phyloP scores from a whole-genome alignment of 768 basidiomycete genomes.

The Arthromyces matolae region DNA sequence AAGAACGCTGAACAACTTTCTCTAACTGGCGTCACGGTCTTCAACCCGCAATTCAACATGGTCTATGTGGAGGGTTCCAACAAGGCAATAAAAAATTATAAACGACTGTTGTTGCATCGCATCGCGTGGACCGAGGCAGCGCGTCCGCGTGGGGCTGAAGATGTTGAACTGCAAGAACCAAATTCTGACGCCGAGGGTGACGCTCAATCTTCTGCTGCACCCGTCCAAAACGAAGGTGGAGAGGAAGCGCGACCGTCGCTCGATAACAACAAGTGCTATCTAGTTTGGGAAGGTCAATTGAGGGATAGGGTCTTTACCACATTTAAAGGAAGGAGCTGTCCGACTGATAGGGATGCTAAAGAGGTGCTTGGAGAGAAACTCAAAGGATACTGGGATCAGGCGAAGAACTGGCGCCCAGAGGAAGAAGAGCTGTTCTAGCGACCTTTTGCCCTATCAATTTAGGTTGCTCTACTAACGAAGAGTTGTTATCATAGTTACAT shows the following conservation, averaged over 20 bases:
- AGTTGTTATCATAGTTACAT: too few species aligned
- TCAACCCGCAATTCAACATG: slow-evolving; percentile 85
- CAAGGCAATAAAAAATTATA: slow-evolving; percentile 85
- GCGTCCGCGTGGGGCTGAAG: slow-evolving; percentile 69
- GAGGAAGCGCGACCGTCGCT: slow-evolving; percentile 45
- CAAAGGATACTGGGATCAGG: slow-evolving; percentile 91
- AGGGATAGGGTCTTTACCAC: slow-evolving; percentile 75
- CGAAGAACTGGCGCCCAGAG: slow-evolving; percentile 85
- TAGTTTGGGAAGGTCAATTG: slow-evolving; percentile 91
- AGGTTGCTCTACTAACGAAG: too few species aligned
- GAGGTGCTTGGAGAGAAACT: slow-evolving; percentile 82
- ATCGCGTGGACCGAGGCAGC: slow-evolving; percentile 94
- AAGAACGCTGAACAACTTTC: slow-evolving; percentile 93
- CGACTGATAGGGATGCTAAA: slow-evolving; percentile 81
- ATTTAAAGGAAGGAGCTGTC: slow-evolving; percentile 80
- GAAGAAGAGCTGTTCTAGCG: slow-evolving; percentile 74
- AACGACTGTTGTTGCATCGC: slow-evolving; percentile 78
- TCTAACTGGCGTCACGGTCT: slow-evolving; percentile 85
- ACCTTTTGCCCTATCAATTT: too few species aligned
- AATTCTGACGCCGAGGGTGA: slow-evolving; percentile 39
- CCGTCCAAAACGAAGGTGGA: slow-evolving; percentile 17
- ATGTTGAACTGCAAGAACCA: slow-evolving; percentile 60
- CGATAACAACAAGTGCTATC: slow-evolving; percentile 82
- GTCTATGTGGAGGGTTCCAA: slow-evolving; percentile 91
- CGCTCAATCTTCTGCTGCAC: slow-evolving; percentile 27